These are phyloP conservation scores for Xerophyta viscosa DNA, from an alignment of 106 monocot species.

Conservation along the genomic window DNA sequence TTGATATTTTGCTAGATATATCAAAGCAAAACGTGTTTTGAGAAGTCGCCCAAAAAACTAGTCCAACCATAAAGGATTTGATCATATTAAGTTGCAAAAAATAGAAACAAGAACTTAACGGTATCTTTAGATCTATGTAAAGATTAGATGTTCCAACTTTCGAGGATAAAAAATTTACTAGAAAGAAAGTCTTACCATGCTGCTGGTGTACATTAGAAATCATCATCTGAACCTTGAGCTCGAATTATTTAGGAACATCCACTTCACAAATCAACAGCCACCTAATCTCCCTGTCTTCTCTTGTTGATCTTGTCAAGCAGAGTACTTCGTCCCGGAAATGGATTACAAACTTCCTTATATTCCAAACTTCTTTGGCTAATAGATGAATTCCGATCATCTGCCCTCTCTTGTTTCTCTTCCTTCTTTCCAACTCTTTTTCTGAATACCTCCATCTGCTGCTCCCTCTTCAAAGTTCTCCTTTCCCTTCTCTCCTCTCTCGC, in stretches of 20 bases:
- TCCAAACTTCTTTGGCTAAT: neutral
- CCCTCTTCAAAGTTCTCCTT: conserved; percentile 35
- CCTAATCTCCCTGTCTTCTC: neutral
- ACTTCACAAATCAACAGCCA: neutral
- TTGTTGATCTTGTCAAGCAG: conserved; percentile 42
- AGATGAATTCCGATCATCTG: neutral
- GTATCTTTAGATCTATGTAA: too few species aligned
- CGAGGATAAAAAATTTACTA: too few species aligned
- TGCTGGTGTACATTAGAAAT: too few species aligned
- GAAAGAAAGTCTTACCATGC: too few species aligned
- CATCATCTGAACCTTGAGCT: too few species aligned
- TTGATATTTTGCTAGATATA: too few species aligned
- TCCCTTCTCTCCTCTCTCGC: conserved; percentile 55
- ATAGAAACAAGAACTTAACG: too few species aligned
- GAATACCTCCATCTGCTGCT: conserved; percentile 15
- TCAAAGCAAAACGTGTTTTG: too few species aligned
- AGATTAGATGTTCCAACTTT: too few species aligned
- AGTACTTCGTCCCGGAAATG: conserved; percentile 45
- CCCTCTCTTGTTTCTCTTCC: neutral
- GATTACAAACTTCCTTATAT: conserved; percentile 8
- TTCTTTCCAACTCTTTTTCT: conserved; percentile 9
- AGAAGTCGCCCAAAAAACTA: too few species aligned
- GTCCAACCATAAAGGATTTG: too few species aligned
- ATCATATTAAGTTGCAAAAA: too few species aligned
- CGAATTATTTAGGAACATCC: neutral